A percentile compares a stretch with the other conserved stretches of the same genome.
These are phyloP conservation scores for Jamesozyma rosinii DNA, from an alignment of 805 yeast genomes.

Conservation along the genomic window DNA sequence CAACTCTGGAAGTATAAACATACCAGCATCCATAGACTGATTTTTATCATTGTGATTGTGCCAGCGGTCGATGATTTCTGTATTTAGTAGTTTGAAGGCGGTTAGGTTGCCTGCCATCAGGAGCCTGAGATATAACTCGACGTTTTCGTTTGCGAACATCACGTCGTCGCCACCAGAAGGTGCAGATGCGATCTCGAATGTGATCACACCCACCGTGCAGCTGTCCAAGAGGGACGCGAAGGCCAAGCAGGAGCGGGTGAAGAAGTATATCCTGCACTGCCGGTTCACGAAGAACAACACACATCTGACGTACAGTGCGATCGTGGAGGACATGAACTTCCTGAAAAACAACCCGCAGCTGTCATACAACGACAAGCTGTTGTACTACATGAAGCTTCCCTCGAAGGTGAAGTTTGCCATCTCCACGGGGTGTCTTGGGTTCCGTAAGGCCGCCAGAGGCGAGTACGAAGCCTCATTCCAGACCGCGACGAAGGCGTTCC, in stretches of 20 bases:
- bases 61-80: neutral
- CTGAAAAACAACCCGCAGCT: conserved; percentile 46
- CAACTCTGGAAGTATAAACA: no score
- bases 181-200: neutral
- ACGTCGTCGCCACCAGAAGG: neutral
- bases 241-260: conserved; percentile 1
- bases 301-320: conserved; percentile 63
- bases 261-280: conserved; percentile 64
- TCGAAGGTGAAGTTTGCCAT: conserved; percentile 61
- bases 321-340: conserved; percentile 54
- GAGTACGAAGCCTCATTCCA: conserved; percentile 92
- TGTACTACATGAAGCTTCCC: conserved; percentile 70
- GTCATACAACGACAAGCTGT: conserved; percentile 58
- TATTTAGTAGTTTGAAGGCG: neutral
- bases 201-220: conserved; percentile 2
- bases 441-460: conserved; percentile 80
- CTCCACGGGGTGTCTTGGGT: conserved; percentile 81
- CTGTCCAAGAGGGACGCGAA: neutral
- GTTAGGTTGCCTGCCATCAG: neutral
- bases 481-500: conserved; percentile 64
- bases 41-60: no score
- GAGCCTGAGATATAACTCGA: neutral
- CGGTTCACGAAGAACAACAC: conserved; percentile 77
- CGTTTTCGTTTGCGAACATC: conserved; percentile 1
- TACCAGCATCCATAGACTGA: no score